Evolutionary conservation across 1,139 yeast species (phyloP), one percentile per base, ranked within the genome.

Genomic region (Pichia kudriavzevii): DNA sequence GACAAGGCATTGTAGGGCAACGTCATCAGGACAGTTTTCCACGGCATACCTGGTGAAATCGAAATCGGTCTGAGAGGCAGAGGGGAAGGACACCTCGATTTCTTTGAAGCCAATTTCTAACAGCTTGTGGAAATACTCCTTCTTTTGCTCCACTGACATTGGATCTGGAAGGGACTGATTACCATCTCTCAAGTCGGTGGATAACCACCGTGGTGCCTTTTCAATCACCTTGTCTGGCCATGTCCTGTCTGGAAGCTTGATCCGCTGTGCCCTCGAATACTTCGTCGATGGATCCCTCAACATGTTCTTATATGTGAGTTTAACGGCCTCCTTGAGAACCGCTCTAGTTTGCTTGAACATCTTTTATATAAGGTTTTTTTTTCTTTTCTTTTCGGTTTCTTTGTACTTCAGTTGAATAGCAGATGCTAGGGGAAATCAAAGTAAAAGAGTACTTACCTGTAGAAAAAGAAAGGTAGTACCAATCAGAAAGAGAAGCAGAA

Each of bases 141-240:
- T 83, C 66, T 91, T 91, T 61, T 91, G 95, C 27, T 71, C 82
- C 26, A 87, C 75, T 26, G 87, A 72, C 98, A 91, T 91, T 35
- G 97, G 98, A 61, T 91, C 97, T 11, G 97, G 97, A 48, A 91
- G 71, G 10, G 96, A 82, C 63, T 91, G 98, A 65, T 91, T 91
- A 39, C 98, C 98, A 58, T 91, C 98, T 60, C 98, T 74, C 50
- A 91, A 72, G 59, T 91, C 98, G 2, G 98, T 91, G 7, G 96
- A 82, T 38, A 91, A 72, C 98, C 98, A 91, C 56, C 97, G 71
- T 41, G 98, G 98, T 3, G 96, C 83, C 59, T 80, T 79, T 36
- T 74, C 74, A 47, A 91, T 69, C 25, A 75, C 64, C 38, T 75
- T 75, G 47, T 72, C 62, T 8, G 98, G 98, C 98, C 98, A 91